Conservation (phyloP, 257 asterid species). For the Coffea eugenioides region DNA sequence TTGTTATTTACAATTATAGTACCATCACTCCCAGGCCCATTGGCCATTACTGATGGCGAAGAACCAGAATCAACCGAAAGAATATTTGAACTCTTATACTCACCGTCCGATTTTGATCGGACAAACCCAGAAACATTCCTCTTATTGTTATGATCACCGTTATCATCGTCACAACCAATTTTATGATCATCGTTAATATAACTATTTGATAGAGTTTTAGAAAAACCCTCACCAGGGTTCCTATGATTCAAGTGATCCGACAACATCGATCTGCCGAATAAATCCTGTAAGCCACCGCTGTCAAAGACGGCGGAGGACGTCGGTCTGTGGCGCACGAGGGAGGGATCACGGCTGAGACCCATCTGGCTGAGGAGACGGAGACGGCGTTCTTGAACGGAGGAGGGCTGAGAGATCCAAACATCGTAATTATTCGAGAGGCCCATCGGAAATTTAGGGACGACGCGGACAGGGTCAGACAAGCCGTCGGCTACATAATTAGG, state of each 20-base stretch:
- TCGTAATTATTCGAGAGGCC: conserved; percentile 63
- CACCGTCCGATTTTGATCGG: conserved; percentile 62
- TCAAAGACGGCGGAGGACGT: conserved; percentile 38
- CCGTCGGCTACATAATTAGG: conserved; percentile 21
- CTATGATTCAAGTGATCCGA: conserved; percentile 24
- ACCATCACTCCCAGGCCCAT: conserved; percentile 24
- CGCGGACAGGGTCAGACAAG: conserved; percentile 21
- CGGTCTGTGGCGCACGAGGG: conserved; percentile 62
- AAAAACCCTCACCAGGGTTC: conserved; percentile 16
- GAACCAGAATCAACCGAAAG: conserved; percentile 21
- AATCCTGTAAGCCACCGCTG: conserved; percentile 15
- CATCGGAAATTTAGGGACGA: conserved; percentile 53
- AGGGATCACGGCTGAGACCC: conserved; percentile 82
- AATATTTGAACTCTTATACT: conserved; percentile 27
- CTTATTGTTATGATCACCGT: neutral
- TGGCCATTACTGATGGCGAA: conserved; percentile 17
- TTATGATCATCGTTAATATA: neutral
- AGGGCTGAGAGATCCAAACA: conserved; percentile 86
- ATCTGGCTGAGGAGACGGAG: conserved; percentile 61
- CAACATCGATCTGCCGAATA: conserved; percentile 27
- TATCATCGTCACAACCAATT: neutral
- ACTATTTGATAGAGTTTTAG: neutral
- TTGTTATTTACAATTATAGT: conserved; percentile 33
- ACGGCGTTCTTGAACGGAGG: conserved; percentile 90
- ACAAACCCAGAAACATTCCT: conserved; percentile 22